Evolutionary conservation across 768 basidiomycete genomes (phyloP).

Genomic region (Boletus insuetus): DNA sequence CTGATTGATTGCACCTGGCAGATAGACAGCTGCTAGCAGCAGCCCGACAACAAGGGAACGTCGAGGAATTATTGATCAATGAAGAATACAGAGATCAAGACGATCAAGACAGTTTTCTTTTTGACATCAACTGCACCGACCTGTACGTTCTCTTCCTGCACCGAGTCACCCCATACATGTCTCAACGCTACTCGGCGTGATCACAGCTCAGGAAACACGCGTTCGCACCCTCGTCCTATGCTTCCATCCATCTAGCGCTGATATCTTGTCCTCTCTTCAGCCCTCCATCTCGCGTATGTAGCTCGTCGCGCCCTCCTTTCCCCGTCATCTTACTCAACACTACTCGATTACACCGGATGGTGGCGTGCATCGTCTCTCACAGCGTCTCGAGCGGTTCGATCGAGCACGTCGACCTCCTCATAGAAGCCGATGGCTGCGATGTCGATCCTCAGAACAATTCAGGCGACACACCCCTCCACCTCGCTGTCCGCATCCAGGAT

Average conservation of each 20-base stretch:
- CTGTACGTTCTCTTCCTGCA: slow-evolving; percentile 17
- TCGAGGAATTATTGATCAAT: slow-evolving; percentile 26
- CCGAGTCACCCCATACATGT: neutral
- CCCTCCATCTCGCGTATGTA: slow-evolving; percentile 33
- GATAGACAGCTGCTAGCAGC: slow-evolving; percentile 25
- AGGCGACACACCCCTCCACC: slow-evolving; percentile 30
- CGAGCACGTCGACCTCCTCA: slow-evolving; percentile 23
- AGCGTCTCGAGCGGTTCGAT: slow-evolving; percentile 16
- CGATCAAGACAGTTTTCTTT: slow-evolving; percentile 19
- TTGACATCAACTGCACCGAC: slow-evolving; percentile 33
- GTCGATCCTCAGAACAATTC: slow-evolving; percentile 25
- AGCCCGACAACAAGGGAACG: slow-evolving; percentile 23
- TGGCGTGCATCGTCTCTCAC: neutral
- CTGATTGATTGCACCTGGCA: slow-evolving; percentile 4
- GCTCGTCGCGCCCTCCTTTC: neutral
- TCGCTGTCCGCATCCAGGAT: slow-evolving; percentile 23
- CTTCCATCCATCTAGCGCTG: slow-evolving; percentile 6
- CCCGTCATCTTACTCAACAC: neutral
- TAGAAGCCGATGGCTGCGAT: slow-evolving; percentile 27
- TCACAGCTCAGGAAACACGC: slow-evolving; percentile 28
- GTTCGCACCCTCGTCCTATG: slow-evolving; percentile 19
- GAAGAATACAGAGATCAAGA: slow-evolving; percentile 19
- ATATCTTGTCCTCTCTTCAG: slow-evolving; percentile 11
- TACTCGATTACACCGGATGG: neutral
- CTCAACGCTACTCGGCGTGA: neutral